Evolutionary conservation across 1,284 basidiomycete species (phyloP), one percentile per base, ranked within the genome.

Genomic region (Peniophora sp.): DNA sequence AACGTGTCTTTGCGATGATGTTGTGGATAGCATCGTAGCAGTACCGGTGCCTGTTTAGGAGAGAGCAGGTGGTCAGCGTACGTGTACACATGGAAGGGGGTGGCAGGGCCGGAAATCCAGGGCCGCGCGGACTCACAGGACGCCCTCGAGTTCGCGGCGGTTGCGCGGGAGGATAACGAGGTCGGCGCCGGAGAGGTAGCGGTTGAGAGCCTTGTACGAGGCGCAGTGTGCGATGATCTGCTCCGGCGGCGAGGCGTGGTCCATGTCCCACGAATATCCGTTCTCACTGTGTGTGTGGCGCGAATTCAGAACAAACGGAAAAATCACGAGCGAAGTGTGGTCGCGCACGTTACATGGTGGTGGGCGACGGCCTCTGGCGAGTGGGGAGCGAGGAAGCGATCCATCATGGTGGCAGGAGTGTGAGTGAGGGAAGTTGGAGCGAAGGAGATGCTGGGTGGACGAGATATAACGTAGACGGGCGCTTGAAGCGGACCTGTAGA

Each of bases 21-120:
- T 89, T 89, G 64, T 90, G 88, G 52, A 90, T 86, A 9, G 81
- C 78, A 56, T 89, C 87, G 59, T 85, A 81, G 0, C 83, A 77
- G 60, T 89, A 89, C 59, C 87, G 45, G 18, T 48, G 56, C 36
- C 57, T 55, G 58, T 41, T 41, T 8, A 15, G 15, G 5, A 41
- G 15, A n/a, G 18, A 41, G 15, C n/a, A 52, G 23, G 37, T 27
- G 37, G 44, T 36, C 41, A 50, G 32, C 24, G 36, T 11, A 8
- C 35, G 36, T 51, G 46, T 42, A 52, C n/a, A n/a, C n/a, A n/a
- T 18, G 20, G 14, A 24, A 22, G 36, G 32, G 46, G 49, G 47
- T n/a, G 15, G 37, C 18, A 41, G 15, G 37, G 52, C 50, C 50
- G 51, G n/a, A 41, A 18, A 39, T 32, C 6, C 27, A 32, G 27